Evolutionary conservation across 495 filamentous ascomycete genomes (phyloP), one percentile per base, ranked within the genome.

Genomic region (Xylaria grammica): DNA sequence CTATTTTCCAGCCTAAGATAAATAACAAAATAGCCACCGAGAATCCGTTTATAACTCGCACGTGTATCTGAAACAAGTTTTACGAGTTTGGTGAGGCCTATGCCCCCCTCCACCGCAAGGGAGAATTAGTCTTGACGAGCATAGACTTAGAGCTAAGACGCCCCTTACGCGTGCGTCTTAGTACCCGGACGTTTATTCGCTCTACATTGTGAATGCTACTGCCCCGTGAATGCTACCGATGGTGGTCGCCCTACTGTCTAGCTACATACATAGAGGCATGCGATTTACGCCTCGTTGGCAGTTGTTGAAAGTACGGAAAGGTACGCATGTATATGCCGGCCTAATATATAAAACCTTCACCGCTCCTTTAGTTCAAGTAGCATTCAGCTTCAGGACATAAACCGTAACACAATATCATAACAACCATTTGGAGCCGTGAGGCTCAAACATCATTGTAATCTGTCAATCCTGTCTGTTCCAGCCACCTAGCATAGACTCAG

Each of bases 401-500:
- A 19, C n/a, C 4, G 26, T 48, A 27, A 26, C 11, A 7, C 4
- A 27, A 15, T 2, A 19, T 51, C 13, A 19, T 4, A 17, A 19
- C 6, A n/a, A 3, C n/a, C 27, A 19, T 17, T 27, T n/a, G 3
- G 7, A 30, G 27, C 27, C 30, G 27, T 30, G 4, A 4, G 20
- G 30, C 20, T n/a, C 4, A 24, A 27, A 38, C 5, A n/a, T 34
- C 29, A 27, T 40, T 19, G 13, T 15, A 40, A 20, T 4, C 20
- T 24, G 19, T 40, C 19, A 10, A 13, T 1, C 51, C 30, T 6
- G 20, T 7, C 32, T 13, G 34, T 17, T 26, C 52, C 52, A 5
- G 29, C 49, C 15, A 9, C 27, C 10, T 51, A n/a, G n/a, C 15
- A 3, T 15, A 24, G 19, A 26, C 22, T 51, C 29, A 79, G 57